phyloP scores from a whole-genome alignment of 139 green algal genomes.

The Astrephomene gubernaculifera region DNA sequence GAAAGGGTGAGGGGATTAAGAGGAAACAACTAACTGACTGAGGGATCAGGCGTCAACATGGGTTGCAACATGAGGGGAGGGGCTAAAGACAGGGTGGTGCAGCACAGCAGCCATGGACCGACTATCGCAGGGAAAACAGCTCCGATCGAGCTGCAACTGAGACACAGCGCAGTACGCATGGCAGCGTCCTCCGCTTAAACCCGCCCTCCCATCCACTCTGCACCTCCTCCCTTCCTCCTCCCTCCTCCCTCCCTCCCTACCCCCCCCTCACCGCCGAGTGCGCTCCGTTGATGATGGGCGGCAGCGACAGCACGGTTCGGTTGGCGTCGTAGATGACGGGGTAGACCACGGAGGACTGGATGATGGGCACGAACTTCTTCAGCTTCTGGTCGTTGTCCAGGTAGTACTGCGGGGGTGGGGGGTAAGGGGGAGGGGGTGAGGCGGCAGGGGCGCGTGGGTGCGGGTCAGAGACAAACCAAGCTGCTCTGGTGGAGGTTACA shows the following conservation, averaged over 20 bases:
- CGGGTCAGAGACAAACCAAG: too few species aligned
- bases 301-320: conserved; percentile 93
- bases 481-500: too few species aligned
- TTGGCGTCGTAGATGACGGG: conserved; percentile 94
- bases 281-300: conserved; percentile 98
- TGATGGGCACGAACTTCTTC: conserved; percentile 96
- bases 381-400: conserved; percentile 94
- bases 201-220: conserved; percentile 5
- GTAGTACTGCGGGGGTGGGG: conserved; percentile 75
- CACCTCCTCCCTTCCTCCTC: not conserved
- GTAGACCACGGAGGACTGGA: conserved; percentile 93
- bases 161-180: too few species aligned
- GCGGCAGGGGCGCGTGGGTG: not conserved
- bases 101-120: not conserved
- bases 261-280: conserved; percentile 79
- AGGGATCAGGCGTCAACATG: too few species aligned
- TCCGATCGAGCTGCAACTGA: too few species aligned
- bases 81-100: too few species aligned
- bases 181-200: too few species aligned
- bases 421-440: not conserved
- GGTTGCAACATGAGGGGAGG: too few species aligned
- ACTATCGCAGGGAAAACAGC: too few species aligned
- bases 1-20: too few species aligned
- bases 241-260: not conserved
- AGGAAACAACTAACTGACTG: too few species aligned